These are phyloP conservation scores for Camellia oleifera DNA, from an alignment of 179 eudicot species.

Conservation along the genomic window DNA sequence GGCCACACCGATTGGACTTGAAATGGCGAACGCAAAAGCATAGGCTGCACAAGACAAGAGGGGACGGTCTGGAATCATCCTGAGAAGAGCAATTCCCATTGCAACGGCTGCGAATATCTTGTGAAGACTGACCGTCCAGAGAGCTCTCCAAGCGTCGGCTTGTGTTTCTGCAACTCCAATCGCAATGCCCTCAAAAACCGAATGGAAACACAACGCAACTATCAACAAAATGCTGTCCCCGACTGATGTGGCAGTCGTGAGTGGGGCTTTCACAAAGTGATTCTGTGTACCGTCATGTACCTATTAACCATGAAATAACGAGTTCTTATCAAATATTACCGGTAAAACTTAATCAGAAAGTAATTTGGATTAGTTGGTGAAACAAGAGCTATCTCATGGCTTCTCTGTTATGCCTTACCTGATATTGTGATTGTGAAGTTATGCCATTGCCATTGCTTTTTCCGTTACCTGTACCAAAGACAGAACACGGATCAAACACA, in stretches of 20 bases:
- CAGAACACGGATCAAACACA: neutral
- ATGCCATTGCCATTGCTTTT: neutral
- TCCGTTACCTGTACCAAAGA: conserved; percentile 10
- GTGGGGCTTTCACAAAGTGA: conserved; percentile 27
- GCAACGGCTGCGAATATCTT: conserved; percentile 88
- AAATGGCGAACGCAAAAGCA: conserved; percentile 84
- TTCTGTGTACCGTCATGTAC: conserved; percentile 14
- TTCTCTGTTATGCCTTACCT: conserved; percentile 10
- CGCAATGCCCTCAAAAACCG: conserved; percentile 87
- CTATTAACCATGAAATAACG: neutral
- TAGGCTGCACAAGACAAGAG: conserved; percentile 62
- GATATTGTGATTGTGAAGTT: conserved; percentile 11
- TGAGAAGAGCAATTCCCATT: conserved; percentile 79
- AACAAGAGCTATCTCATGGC: neutral
- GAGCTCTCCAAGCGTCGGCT: conserved; percentile 74
- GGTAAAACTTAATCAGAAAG: neutral
- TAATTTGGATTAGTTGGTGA: neutral
- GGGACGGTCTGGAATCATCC: conserved; percentile 76
- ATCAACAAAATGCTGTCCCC: conserved; percentile 76
- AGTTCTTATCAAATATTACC: too few species aligned
- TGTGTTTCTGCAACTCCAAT: conserved; percentile 71
- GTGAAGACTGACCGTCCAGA: conserved; percentile 83
- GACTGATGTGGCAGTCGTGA: conserved; percentile 51
- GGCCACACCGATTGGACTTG: conserved; percentile 79
- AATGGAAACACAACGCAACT: conserved; percentile 76